phyloP scores from a whole-genome alignment of 352 stramenopile genomes.

The Globisporangium nodosum region DNA sequence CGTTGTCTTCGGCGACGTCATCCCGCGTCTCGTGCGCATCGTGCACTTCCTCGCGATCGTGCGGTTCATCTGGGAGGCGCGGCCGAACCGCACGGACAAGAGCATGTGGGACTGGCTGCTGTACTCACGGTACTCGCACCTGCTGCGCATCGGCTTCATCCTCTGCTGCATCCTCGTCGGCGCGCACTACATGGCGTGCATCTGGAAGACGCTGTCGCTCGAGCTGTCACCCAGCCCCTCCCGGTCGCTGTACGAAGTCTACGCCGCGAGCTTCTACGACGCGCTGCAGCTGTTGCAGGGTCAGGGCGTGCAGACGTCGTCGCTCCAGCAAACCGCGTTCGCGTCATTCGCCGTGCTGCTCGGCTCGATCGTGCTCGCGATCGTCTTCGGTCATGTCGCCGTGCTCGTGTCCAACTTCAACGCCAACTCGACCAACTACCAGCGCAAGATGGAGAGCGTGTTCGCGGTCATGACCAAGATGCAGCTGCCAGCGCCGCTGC shows the following conservation, averaged over 20 bases:
- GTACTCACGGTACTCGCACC: conserved; percentile 14
- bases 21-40: conserved; percentile 1
- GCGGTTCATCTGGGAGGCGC: background rate
- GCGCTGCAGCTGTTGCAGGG: conserved; percentile 10
- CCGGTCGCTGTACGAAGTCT: background rate
- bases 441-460: conserved; percentile 56
- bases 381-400: conserved; percentile 56
- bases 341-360: conserved; percentile 33
- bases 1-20: background rate
- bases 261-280: conserved; percentile 6
- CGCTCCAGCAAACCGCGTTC: conserved; percentile 31
- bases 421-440: conserved; percentile 40
- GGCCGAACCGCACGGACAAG: background rate
- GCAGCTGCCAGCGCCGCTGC: conserved; percentile 33
- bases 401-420: conserved; percentile 59
- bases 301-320: conserved; percentile 1
- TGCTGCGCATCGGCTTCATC: conserved; percentile 9
- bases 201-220: conserved; percentile 2
- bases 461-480: conserved; percentile 52
- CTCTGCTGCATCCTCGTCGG: background rate
- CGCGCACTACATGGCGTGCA: conserved; percentile 13
- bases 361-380: conserved; percentile 46
- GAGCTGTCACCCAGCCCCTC: background rate
- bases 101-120: conserved; percentile 6
- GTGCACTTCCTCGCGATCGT: conserved; percentile 1